A percentile compares a stretch with the other conserved stretches of the same genome.
Evolutionary conservation across 2,329 filamentous ascomycete species (phyloP).

Genomic region (Rutstroemia sydowiana): DNA sequence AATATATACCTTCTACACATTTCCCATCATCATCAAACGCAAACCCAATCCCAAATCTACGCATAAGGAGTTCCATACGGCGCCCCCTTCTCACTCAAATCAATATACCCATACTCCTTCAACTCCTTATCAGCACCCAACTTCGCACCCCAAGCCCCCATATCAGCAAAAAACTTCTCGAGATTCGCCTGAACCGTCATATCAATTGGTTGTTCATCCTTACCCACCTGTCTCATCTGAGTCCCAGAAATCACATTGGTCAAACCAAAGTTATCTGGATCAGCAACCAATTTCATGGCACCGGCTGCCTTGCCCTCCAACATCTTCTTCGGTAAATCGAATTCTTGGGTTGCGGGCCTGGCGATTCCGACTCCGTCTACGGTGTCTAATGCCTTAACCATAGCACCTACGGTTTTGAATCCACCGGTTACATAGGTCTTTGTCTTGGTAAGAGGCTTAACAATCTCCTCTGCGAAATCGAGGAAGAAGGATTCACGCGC

Average conservation of each 20-base stretch:
- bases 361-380: conserved; percentile 44
- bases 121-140: conserved; percentile 33
- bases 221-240: conserved; percentile 38
- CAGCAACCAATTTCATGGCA: conserved; percentile 40
- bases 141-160: conserved; percentile 37
- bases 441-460: conserved; percentile 38
- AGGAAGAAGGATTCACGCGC: conserved; percentile 62
- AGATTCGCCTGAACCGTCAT: conserved; percentile 40
- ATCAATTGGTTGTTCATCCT: conserved; percentile 46
- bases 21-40: too few species aligned
- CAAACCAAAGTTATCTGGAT: conserved; percentile 43
- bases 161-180: conserved; percentile 40
- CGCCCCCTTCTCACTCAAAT: conserved; percentile 24
- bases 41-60: too few species aligned
- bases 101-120: conserved; percentile 38
- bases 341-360: conserved; percentile 39
- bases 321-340: conserved; percentile 33
- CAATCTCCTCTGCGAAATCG: conserved; percentile 51
- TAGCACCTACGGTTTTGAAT: conserved; percentile 46
- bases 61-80: conserved; percentile 19
- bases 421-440: conserved; percentile 51
- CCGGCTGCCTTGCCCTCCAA: conserved; percentile 39
- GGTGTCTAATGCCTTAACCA: conserved; percentile 37
- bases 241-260: conserved; percentile 20
- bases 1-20: too few species aligned